Evolutionary conservation across 2,329 filamentous ascomycete species (phyloP).

Genomic region (Ascosphaera apis): DNA sequence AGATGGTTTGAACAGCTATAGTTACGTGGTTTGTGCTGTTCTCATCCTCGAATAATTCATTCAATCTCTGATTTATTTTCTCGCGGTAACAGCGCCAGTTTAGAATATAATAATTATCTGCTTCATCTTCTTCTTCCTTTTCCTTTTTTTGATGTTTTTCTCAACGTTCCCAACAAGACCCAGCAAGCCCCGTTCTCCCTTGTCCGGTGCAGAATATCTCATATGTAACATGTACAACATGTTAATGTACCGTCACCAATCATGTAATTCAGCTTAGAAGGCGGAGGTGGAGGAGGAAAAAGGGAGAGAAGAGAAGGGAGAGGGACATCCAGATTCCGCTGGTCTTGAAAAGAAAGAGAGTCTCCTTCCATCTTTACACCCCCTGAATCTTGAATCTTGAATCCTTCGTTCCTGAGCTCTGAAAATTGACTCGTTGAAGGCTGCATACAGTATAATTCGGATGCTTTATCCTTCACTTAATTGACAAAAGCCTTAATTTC

Average conservation of each 20-base stretch:
- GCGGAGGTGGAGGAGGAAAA: conserved; percentile 1
- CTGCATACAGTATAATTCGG: no score
- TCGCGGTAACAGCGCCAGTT: no score
- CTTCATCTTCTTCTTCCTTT: background rate
- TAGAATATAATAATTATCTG: background rate
- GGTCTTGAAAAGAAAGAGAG: background rate
- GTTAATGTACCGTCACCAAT: background rate
- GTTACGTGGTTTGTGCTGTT: background rate
- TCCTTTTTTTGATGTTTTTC: background rate
- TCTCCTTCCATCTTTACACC: no score
- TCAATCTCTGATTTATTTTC: no score
- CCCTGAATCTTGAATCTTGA: no score
- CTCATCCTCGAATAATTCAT: conserved; percentile 3
- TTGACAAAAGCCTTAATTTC: no score
- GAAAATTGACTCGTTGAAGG: no score
- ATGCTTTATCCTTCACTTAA: no score
- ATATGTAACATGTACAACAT: background rate
- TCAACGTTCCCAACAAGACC: background rate
- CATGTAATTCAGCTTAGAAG: conserved; percentile 2
- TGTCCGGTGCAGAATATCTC: background rate
- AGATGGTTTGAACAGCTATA: background rate
- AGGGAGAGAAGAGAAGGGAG: background rate
- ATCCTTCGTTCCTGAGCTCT: no score
- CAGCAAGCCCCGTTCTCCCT: no score
- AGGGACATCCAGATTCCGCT: background rate